phyloP scores from a whole-genome alignment of 768 basidiomycete genomes.

The Kwoniella sp. region DNA sequence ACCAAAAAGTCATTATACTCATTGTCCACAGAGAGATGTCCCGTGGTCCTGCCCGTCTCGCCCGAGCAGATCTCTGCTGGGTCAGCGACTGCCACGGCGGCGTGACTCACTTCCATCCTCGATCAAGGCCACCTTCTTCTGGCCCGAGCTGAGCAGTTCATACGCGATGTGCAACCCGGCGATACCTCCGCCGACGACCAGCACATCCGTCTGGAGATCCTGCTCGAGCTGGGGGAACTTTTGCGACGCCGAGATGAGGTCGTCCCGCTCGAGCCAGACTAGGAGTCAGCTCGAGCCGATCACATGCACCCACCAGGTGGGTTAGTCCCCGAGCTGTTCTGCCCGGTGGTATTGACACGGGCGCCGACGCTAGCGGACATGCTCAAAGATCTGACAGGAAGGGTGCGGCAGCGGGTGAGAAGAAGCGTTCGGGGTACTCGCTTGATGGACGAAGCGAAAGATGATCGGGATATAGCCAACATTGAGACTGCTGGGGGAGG shows the following conservation, averaged over 20 bases:
- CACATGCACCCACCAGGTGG: neutral
- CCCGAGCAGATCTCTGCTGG: conserved; percentile 23
- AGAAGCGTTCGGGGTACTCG: neutral
- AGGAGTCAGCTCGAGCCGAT: neutral
- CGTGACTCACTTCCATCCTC: conserved; percentile 30
- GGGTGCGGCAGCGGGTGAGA: neutral
- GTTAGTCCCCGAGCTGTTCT: neutral
- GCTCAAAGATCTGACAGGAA: no score
- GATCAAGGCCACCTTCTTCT: conserved; percentile 21
- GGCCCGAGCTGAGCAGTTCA: conserved; percentile 18
- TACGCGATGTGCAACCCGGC: conserved; percentile 28
- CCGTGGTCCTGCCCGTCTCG: conserved; percentile 25
- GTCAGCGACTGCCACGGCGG: neutral
- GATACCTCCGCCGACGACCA: conserved; percentile 26
- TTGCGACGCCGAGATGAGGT: conserved; percentile 11
- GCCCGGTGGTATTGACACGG: neutral
- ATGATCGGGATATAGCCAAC: neutral
- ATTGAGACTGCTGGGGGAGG: neutral
- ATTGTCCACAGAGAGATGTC: conserved; percentile 24
- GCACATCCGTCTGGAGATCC: conserved; percentile 15
- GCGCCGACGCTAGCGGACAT: no score
- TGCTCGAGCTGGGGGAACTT: conserved; percentile 14
- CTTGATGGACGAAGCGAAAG: neutral
- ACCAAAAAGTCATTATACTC: conserved; percentile 26
- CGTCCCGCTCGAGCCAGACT: conserved; percentile 27